A percentile compares a stretch with the other conserved stretches of the same genome.
Conservation (phyloP, 495 filamentous ascomycete genomes). For the Trichoderma virens region DNA sequence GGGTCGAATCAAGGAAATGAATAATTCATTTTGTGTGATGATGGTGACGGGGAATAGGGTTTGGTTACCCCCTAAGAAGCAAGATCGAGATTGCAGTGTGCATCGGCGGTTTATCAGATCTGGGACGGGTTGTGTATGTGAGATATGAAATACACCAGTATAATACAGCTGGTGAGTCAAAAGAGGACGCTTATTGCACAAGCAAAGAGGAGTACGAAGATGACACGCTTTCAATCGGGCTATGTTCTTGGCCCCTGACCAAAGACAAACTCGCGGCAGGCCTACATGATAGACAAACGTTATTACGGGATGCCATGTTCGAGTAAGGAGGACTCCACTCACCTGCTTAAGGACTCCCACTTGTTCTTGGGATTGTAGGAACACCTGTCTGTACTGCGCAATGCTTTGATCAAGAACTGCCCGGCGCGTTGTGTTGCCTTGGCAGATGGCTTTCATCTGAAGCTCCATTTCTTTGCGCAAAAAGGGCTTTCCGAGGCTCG, state of each 20-base stretch:
- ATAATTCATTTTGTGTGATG: neutral
- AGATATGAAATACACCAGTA: too few species aligned
- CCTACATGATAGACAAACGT: slow-evolving; percentile 28
- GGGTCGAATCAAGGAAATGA: neutral
- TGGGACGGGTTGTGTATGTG: neutral
- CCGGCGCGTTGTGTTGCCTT: slow-evolving; percentile 64
- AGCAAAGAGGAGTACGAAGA: neutral
- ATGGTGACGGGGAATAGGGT: neutral
- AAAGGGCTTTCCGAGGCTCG: slow-evolving; percentile 92
- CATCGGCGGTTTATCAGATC: neutral
- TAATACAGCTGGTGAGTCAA: neutral
- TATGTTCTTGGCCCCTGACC: slow-evolving; percentile 17
- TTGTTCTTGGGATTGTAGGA: slow-evolving; percentile 64
- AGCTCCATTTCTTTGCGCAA: slow-evolving; percentile 95
- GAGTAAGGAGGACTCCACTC: slow-evolving; percentile 20
- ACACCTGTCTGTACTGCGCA: slow-evolving; percentile 77
- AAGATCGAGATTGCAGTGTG: neutral
- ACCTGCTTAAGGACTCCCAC: slow-evolving; percentile 69
- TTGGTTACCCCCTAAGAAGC: neutral
- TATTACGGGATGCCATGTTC: neutral
- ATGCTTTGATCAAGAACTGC: slow-evolving; percentile 74
- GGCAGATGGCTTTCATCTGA: slow-evolving; percentile 91
- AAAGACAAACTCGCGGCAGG: slow-evolving; percentile 42
- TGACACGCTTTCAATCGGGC: neutral
- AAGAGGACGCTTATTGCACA: neutral